phyloP scores from a whole-genome alignment of 768 basidiomycete genomes.

The Tephrocybe sp. region DNA sequence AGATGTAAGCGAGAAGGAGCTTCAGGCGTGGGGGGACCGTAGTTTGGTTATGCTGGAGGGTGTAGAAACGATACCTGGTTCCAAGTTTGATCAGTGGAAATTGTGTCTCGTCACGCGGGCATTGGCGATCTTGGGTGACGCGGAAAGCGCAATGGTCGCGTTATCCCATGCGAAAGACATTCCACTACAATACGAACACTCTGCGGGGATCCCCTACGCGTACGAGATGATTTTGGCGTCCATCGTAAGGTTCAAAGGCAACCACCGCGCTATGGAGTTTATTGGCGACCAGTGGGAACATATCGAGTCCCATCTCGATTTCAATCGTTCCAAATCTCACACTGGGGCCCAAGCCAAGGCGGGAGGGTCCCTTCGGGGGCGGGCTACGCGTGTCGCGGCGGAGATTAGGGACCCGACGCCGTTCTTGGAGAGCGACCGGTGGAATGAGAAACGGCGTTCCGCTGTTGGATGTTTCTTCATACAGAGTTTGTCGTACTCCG shows the following conservation, averaged over 20 bases:
- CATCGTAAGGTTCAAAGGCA: conserved; percentile 28
- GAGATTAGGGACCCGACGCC: conserved; percentile 30
- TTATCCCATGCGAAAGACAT: conserved; percentile 22
- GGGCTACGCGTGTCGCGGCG: conserved; percentile 12
- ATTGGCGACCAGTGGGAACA: conserved; percentile 36
- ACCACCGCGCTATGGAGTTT: conserved; percentile 32
- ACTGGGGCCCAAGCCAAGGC: background rate
- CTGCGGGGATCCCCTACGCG: conserved; percentile 20
- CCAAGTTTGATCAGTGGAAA: conserved; percentile 13
- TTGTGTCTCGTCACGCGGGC: conserved; percentile 12
- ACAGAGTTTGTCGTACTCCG: conserved; percentile 30
- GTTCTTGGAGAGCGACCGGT: conserved; percentile 21
- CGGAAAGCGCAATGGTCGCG: conserved; percentile 14
- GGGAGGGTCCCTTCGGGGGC: conserved; percentile 12
- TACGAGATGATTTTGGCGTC: conserved; percentile 38
- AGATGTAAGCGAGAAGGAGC: background rate
- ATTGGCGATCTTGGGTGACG: conserved; percentile 8
- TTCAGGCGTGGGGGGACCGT: conserved; percentile 1
- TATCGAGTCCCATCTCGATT: conserved; percentile 22
- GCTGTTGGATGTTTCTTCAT: conserved; percentile 39
- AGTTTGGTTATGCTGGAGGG: background rate
- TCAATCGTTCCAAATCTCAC: background rate
- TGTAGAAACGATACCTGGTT: background rate
- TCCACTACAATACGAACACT: conserved; percentile 19
- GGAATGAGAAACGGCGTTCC: conserved; percentile 24